Base-by-base conservation (phyloP, 106 monocot genomes). In the Triglochin maritima region DNA sequence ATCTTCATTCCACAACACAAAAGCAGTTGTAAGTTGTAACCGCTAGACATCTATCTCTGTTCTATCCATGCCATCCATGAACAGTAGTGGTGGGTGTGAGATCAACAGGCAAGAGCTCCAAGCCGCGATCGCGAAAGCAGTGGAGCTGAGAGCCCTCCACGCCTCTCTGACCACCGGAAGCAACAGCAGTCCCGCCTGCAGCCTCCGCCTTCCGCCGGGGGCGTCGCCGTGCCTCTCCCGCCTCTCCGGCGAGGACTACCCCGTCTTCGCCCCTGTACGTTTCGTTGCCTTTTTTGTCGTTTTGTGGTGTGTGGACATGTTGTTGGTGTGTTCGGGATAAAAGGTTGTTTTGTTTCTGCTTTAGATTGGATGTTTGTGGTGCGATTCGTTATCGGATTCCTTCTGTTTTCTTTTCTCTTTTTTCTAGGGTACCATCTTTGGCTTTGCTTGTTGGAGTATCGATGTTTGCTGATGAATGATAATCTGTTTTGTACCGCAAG, bases 241-340 rank as follows among this genome's bases (percentile, higher is more conserved):
- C 61, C 66, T 62, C 53, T 47, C 83, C 11, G 63, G 73, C 41
- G 85, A 78, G 68, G 95, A 96, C 50, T 96, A 96, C 77, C 95
- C 95, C 29, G 88, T 96, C 61, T 96, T 96, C 76, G 78, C 90
- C 3, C 95, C 90, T 62, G 95, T 96, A 68, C 79, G 81, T 54
- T 66, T 9, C 10, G 42, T 60, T 43, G 17, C 41, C 43, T 10
- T 9, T 60, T 60, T 9, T 44, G 17, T 5, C 60, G 43, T 60
- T 60, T 60, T 60, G 17, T 60, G 29, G 29, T 29, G 29, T 29
- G 29, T 29, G 29, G 29, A 29, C 29, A 29, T 29, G 29, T 29
- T 29, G 29, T 57, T 16, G 15, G 17, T 57, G 57, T n/a, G 57
- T 4, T 57, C n/a, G n/a, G 57, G 7, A 57, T 12, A 15, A 17